A percentile compares a stretch with the other conserved stretches of the same genome.
These are phyloP conservation scores for Annulohypoxylon truncatum DNA, from an alignment of 2,329 filamentous ascomycete species.

Conservation along the genomic window DNA sequence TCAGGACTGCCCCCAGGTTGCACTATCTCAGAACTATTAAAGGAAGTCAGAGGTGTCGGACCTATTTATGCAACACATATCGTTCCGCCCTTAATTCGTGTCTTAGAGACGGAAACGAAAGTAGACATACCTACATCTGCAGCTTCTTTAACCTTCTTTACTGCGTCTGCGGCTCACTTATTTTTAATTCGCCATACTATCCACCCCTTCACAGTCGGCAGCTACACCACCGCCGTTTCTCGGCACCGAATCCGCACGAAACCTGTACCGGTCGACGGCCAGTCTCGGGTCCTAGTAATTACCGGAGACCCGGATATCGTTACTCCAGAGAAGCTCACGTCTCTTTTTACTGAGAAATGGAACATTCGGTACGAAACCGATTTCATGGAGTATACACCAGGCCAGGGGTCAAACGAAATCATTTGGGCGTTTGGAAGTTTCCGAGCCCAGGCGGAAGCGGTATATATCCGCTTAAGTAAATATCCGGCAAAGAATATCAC, in stretches of 20 bases:
- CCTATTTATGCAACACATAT: conserved; percentile 11
- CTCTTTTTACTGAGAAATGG: not conserved
- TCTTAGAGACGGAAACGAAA: not conserved
- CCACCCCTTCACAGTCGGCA: conserved; percentile 4
- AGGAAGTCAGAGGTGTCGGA: conserved; percentile 2
- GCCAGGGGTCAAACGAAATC: not conserved
- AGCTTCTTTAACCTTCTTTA: conserved; percentile 20
- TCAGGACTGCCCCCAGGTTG: conserved; percentile 13
- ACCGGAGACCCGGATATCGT: conserved; percentile 10
- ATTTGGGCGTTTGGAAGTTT: conserved; percentile 24
- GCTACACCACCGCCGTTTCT: not conserved
- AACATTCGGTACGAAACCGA: conserved; percentile 15
- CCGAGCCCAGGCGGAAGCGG: conserved; percentile 12
- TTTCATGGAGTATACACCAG: not conserved
- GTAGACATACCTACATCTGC: not conserved
- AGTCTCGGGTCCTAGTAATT: conserved; percentile 17
- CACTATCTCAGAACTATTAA: not conserved
- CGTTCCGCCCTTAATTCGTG: not conserved
- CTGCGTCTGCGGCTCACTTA: not conserved
- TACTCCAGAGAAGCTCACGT: not conserved
- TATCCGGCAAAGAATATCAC: not conserved
- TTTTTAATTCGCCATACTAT: not conserved
- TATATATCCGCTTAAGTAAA: not conserved
- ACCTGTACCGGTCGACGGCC: not conserved
- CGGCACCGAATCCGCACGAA: not conserved